phyloP scores from a whole-genome alignment of 2,329 filamentous ascomycete genomes.

The Fusarium sublunatum region DNA sequence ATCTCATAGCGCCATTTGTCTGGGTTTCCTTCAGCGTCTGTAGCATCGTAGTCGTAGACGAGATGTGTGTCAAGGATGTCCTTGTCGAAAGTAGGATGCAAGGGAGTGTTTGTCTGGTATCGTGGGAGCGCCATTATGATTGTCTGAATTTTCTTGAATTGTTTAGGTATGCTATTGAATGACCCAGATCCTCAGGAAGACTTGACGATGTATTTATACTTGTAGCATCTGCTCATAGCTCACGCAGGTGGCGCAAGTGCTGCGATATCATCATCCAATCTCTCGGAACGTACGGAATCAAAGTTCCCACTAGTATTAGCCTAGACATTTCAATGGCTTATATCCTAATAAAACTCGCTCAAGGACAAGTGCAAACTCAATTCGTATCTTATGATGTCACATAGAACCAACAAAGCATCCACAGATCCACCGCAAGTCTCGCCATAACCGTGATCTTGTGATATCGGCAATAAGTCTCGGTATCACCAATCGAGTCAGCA shows the following conservation, averaged over 20 bases:
- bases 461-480: constrained; percentile 20
- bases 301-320: constrained; percentile 13
- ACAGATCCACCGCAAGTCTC: constrained; percentile 20
- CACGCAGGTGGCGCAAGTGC: background rate
- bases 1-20: constrained; percentile 72
- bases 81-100: constrained; percentile 51
- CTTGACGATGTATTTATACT: constrained; percentile 3
- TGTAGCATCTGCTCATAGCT: background rate
- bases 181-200: accelerated
- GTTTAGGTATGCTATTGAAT: background rate
- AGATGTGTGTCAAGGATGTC: constrained; percentile 66
- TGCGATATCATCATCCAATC: constrained; percentile 14
- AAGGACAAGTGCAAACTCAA: constrained; percentile 19
- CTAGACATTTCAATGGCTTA: background rate
- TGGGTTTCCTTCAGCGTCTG: constrained; percentile 59
- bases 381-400: constrained; percentile 37
- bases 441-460: constrained; percentile 11
- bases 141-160: accelerated
- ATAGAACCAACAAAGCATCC: constrained; percentile 4
- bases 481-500: background rate
- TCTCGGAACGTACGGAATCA: constrained; percentile 18
- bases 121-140: constrained; percentile 36
- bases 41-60: constrained; percentile 67
- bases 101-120: constrained; percentile 44
- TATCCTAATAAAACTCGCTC: constrained; percentile 24